Base-by-base conservation (phyloP, 345 rosid species). In the Arabis hirsuta region DNA sequence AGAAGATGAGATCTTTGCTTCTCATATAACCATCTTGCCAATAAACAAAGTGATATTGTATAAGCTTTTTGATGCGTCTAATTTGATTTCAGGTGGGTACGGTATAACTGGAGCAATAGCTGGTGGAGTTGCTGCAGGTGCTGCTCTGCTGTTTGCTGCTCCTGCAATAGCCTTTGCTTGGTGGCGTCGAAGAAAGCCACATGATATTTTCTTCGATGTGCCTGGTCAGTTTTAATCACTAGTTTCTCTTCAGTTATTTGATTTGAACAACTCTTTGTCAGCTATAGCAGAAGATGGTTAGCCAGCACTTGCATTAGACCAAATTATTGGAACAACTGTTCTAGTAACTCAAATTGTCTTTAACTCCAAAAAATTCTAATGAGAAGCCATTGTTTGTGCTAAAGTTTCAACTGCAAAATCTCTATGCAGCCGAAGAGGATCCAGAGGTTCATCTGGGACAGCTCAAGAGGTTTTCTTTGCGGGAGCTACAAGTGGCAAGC, bases 111-210 rank as follows among this genome's bases (percentile, higher is more conserved):
- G 93, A 77, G 99, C 98, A 27, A 95, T 95, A 65, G 99, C 97
- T 20, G 99, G 99, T 58, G 99, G 99, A 84, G 99, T 95, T 59
- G 97, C 99, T 41, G 99, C 98, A 45, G 98, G 98, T 82, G 98
- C 98, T 71, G 98, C 99, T 29, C 81, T 95, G 67, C 76, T 95
- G 44, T 95, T 90, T 85, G 99, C 98, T 56, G 98, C 98, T 36
- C 99, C 99, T 71, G 99, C 98, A 53, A 82, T 95, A 62, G 93
- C 96, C 46, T 95, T 95, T 85, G 98, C 99, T 57, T 90, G 90
- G 92, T 95, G 96, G 96, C 93, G 86, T 16, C 84, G 99, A 69
- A 86, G 98, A 79, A 95, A 85, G 74, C 96, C 98, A 31, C 90
- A 68, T 67, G 98, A 95, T 72, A 81, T 81, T 71, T 95, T 95